A percentile compares a stretch with the other conserved stretches of the same genome.
Conservation (phyloP, 2,329 filamentous ascomycete species). For the Ophiostoma perfectum region DNA sequence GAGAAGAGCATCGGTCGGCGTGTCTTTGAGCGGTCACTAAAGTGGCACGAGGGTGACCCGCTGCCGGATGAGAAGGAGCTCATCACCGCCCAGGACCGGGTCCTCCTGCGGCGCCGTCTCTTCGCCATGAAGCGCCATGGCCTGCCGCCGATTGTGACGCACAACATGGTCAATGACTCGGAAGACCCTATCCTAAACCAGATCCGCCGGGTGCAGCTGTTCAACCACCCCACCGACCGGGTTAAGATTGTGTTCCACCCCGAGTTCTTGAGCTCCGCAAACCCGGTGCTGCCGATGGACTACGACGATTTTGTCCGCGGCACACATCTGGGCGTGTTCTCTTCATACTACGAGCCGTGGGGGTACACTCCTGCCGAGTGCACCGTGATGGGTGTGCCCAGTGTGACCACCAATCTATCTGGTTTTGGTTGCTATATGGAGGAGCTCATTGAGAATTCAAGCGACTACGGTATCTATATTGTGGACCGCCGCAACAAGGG, state of each 20-base stretch:
- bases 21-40: slow-evolving; percentile 87
- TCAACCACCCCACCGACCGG: slow-evolving; percentile 90
- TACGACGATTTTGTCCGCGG: slow-evolving; percentile 98
- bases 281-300: slow-evolving; percentile 89
- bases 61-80: slow-evolving; percentile 96
- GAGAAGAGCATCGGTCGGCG: slow-evolving; percentile 88
- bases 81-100: slow-evolving; percentile 84
- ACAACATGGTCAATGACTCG: slow-evolving; percentile 94
- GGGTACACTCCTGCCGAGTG: slow-evolving; percentile 97
- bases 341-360: slow-evolving; percentile 99
- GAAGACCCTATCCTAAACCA: slow-evolving; percentile 96
- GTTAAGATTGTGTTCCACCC: slow-evolving; percentile 99
- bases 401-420: slow-evolving; percentile 95
- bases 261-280: slow-evolving; percentile 92
- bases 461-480: slow-evolving; percentile 98
- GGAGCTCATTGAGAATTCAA: slow-evolving; percentile 94
- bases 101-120: slow-evolving; percentile 80
- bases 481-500: slow-evolving; percentile 93
- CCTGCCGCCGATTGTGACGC: slow-evolving; percentile 91
- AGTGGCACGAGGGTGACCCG: slow-evolving; percentile 91
- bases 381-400: slow-evolving; percentile 97
- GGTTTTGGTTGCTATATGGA: slow-evolving; percentile 99
- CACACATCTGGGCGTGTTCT: slow-evolving; percentile 90
- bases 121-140: slow-evolving; percentile 94
- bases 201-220: slow-evolving; percentile 89